Base-by-base conservation (phyloP, 257 asterid species). In the Solanum etuberosum region DNA sequence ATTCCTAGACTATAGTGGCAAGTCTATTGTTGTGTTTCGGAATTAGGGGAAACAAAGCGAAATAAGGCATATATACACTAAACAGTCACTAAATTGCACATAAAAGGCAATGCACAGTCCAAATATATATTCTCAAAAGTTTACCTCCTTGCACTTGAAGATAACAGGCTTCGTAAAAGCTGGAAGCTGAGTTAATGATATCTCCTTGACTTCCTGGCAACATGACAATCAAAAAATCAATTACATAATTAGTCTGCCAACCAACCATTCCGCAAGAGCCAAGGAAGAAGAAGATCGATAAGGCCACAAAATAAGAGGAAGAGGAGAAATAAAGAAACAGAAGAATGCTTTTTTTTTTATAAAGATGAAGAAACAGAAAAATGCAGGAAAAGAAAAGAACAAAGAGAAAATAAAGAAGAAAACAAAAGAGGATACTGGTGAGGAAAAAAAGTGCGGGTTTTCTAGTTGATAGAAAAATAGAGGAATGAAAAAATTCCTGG, bases 101-200 rank as follows among this genome's bases (percentile, higher is more conserved):
- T 83, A 73, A 25, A 80, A 83, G 42, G 76, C 78, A 37, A 78
- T 25, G 38, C 77, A 70, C 85, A 81, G 68, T 81, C 82, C 57
- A 31, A 80, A 76, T 76, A 85, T 43, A 59, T 77, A 59, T 85
- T 63, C 51, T 83, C 86, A 54, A 78, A 67, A 83, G 67, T 61
- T 40, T 89, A 97, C 99, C 99, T 97, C 99, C 94, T 93, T 96
- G 94, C 98, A 96, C 92, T 93, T 93, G 85, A 88, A 87, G 89
- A 95, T 92, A 43, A 90, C 85, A 74, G 99, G 96, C 89, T 92
- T 95, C 31, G 93, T 87, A 86, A 96, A 96, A 89, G 90, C 61
- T 86, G 87, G 94, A 90, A 93, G 92, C 92, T 97, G 98, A 54
- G 98, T 94, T 86, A 97, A 88, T 4, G 94, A 88, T 83, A 91